Percentiles rank a stretch among this genome's conserved stretches.
phyloP scores from a whole-genome alignment of 345 rosid species.

The Linum usitatissimum region DNA sequence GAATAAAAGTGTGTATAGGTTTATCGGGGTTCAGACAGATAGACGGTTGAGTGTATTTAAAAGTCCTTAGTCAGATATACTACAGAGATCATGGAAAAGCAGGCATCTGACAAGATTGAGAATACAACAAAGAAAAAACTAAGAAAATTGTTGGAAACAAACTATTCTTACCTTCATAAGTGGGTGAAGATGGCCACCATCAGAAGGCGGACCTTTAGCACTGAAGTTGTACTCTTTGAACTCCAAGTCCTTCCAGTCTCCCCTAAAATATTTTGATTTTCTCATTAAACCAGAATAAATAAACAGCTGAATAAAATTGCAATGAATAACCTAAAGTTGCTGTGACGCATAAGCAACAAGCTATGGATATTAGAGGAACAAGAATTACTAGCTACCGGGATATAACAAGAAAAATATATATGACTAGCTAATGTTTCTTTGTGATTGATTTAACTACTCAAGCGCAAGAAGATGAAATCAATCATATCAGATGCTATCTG shows the following conservation, averaged over 20 bases:
- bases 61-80: no score
- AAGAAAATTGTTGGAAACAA: not conserved
- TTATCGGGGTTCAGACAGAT: no score
- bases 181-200: constrained; percentile 90
- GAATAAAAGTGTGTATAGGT: not conserved
- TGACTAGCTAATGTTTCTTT: not conserved
- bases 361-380: not conserved
- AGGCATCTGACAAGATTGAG: not conserved
- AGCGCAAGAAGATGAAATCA: no score
- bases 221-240: constrained; percentile 87
- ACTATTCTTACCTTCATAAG: constrained; percentile 61
- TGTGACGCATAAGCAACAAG: constrained; percentile 1
- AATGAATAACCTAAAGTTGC: not conserved
- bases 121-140: constrained; percentile 1
- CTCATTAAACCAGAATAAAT: constrained; percentile 2
- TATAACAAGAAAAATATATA: not conserved
- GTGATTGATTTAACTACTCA: no score
- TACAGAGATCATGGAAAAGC: not conserved
- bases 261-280: constrained; percentile 34
- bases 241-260: constrained; percentile 74
- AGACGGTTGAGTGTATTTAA: no score
- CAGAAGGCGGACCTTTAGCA: constrained; percentile 80
- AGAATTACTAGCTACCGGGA: not conserved
- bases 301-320: constrained; percentile 2
- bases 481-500: no score